Evolutionary conservation across 257 asterid species (phyloP).

Genomic region (Lavandula angustifolia): DNA sequence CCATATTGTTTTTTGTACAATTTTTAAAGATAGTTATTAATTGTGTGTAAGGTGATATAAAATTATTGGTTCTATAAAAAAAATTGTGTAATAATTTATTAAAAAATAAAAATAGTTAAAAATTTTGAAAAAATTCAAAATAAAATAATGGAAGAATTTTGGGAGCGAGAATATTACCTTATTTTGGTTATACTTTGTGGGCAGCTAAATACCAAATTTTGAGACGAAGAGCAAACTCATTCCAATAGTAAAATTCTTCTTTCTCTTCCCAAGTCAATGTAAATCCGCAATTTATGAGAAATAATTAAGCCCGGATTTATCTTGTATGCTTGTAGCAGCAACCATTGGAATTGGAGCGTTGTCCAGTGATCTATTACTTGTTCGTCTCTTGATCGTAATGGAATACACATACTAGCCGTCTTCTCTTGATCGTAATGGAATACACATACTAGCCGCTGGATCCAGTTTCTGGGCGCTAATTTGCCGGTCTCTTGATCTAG

Average conservation of each 20-base stretch:
- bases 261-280: not conserved
- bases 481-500: slow-evolving; percentile 18
- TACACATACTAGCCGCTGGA: slow-evolving; percentile 4
- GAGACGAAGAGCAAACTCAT: slow-evolving; percentile 1
- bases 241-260: not conserved
- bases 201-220: not conserved
- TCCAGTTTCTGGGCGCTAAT: slow-evolving; percentile 22
- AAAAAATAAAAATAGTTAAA: no score
- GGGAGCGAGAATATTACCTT: no score
- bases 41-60: no score
- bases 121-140: no score
- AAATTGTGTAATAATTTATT: no score
- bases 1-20: no score
- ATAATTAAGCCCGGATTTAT: not conserved
- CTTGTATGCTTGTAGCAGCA: not conserved
- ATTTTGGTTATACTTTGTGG: no score
- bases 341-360: not conserved
- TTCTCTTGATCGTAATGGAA: slow-evolving; percentile 23
- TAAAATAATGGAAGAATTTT: no score
- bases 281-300: not conserved
- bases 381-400: slow-evolving; percentile 12
- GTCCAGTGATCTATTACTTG: slow-evolving; percentile 8
- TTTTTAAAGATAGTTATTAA: no score
- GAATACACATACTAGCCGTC: not conserved
- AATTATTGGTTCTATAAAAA: no score